Evolutionary conservation across 1,284 basidiomycete genomes (phyloP).

Genomic region (Trametes pubescens): DNA sequence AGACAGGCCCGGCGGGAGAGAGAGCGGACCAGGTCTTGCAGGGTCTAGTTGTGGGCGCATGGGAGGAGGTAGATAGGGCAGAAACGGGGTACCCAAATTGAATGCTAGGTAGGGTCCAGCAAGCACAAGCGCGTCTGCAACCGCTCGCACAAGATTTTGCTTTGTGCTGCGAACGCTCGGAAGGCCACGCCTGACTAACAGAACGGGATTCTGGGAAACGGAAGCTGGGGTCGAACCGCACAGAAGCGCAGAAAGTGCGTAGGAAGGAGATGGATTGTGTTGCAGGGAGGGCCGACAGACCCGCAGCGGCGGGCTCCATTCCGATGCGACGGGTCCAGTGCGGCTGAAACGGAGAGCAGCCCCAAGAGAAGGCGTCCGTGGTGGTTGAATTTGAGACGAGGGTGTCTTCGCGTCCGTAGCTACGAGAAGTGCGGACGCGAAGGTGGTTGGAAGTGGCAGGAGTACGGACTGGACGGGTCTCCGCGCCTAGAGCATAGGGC

Average conservation of each 20-base stretch:
- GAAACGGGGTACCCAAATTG: constrained; percentile 5
- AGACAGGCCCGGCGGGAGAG: neutral
- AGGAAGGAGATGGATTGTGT: constrained; percentile 1
- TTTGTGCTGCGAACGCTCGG: neutral
- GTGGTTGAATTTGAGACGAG: neutral
- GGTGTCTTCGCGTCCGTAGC: neutral
- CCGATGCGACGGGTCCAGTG: neutral
- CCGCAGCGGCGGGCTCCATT: neutral
- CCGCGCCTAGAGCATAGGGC: neutral
- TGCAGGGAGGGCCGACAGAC: neutral
- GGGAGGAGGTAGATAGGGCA: constrained; percentile 5
- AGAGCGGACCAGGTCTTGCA: constrained; percentile 1
- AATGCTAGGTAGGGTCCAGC: neutral
- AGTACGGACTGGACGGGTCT: too few species aligned
- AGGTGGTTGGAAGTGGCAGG: neutral
- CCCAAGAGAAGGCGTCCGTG: constrained; percentile 2
- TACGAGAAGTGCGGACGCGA: neutral
- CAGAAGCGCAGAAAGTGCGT: neutral
- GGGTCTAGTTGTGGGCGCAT: constrained; percentile 13
- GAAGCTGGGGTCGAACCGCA: neutral
- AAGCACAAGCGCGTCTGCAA: neutral
- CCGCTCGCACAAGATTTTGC: neutral
- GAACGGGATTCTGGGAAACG: neutral
- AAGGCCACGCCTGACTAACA: neutral
- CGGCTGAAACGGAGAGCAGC: neutral